Base-by-base conservation (phyloP, 2,329 filamentous ascomycete genomes). In the Incumbomyces lentus region DNA sequence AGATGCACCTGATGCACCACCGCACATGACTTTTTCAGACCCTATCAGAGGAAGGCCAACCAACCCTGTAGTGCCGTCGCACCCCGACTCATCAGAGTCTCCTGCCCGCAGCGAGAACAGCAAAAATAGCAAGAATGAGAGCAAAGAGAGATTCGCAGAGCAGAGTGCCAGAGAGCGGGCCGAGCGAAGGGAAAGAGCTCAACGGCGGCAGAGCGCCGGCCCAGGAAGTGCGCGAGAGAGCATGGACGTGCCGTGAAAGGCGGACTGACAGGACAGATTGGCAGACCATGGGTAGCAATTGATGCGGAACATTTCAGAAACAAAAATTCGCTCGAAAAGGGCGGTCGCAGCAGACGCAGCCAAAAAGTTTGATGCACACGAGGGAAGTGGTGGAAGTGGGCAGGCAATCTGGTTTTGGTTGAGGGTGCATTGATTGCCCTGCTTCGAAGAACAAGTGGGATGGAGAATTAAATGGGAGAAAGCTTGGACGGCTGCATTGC, bases 131-230 rank as follows among this genome's bases (percentile, higher is more conserved):
- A 26, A 44, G 4, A 37, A 33, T 26, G 32, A 12, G 17, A 44
- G 42, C 22, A 45, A 35, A 38, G 42, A 45, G 11, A 7, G 42
- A 16, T 45, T 45, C 26, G 42, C 19, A n/a, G 42, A 45, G 33
- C 42, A 45, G 16, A 45, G 42, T 31, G 42, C 42, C 13, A 33
- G 42, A 30, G 42, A 45, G 16, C 29, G 42, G 30, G 42, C 33
- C 5, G 42, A 45, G 22, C 7, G 42, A 16, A 29, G 42, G 18
- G 42, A 36, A 16, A 37, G 42, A 13, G 33, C 42, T 11, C 31
- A 45, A 22, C 26, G 22, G n/a, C 17, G 42, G 22, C 32, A 34
- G 34, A 38, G 34, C 16, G 17, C 11, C n/a, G 42, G 41, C 10
- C 13, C 22, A n/a, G 38, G 26, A 17, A 40, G 38, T 17, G 38